Conservation (phyloP, 805 yeast species). For the Zygosaccharomyces bisporus region DNA sequence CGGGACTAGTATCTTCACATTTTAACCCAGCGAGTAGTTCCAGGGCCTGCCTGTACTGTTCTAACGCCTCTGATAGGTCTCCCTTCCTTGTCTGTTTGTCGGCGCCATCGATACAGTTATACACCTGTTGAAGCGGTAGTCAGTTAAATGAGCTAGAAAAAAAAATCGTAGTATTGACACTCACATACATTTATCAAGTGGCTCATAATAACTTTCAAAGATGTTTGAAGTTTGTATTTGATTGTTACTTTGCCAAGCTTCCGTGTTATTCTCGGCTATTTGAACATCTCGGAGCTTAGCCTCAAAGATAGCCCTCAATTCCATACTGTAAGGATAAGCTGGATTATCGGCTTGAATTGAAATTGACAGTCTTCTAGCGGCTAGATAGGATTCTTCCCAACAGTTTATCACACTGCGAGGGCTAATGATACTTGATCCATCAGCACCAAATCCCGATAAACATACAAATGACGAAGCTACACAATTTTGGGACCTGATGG, state of each 20-base stretch:
- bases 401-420: neutral
- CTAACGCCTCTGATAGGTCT: constrained; percentile 42
- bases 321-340: neutral
- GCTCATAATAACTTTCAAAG: neutral
- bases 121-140: constrained; percentile 37
- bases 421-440: constrained; percentile 27
- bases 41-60: constrained; percentile 30
- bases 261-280: neutral
- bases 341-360: neutral
- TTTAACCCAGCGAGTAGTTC: constrained; percentile 9
- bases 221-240: neutral
- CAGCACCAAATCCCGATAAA: constrained; percentile 14
- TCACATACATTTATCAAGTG: constrained; percentile 5
- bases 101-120: constrained; percentile 50
- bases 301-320: neutral
- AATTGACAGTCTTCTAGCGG: neutral
- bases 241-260: neutral
- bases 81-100: constrained; percentile 45
- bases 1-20: constrained; percentile 31
- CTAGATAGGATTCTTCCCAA: neutral
- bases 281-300: neutral
- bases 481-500: constrained; percentile 32
- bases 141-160: constrained; percentile 5
- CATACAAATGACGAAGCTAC: constrained; percentile 20
- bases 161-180: neutral